Conservation (phyloP, 1,284 basidiomycete genomes). For the Violaceomyces palustris region DNA sequence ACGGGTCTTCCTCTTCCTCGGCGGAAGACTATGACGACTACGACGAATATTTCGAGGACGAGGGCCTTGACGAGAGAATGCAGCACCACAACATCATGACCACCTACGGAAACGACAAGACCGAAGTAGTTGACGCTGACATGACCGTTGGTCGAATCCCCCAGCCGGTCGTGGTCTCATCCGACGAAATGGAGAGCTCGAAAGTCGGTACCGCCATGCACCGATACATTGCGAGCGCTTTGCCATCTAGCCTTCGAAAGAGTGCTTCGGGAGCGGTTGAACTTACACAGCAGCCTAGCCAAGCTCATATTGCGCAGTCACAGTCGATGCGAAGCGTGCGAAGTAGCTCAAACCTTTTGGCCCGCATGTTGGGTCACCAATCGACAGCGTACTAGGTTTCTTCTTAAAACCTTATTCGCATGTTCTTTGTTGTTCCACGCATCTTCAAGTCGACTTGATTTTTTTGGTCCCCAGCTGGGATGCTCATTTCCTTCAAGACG, state of each 20-base stretch:
- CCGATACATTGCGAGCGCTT: constrained; percentile 34
- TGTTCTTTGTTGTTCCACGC: too few relatives aligned
- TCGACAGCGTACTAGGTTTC: constrained; percentile 22
- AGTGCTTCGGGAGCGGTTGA: constrained; percentile 29
- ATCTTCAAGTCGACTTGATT: too few relatives aligned
- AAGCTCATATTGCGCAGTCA: constrained; percentile 18
- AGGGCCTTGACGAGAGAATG: constrained; percentile 29
- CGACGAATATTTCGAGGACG: constrained; percentile 39
- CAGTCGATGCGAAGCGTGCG: constrained; percentile 35
- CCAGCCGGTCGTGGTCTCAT: constrained; percentile 3
- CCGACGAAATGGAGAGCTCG: constrained; percentile 17
- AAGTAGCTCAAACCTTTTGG: constrained; percentile 38
- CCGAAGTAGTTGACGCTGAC: background rate
- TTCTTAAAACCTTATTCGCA: too few relatives aligned
- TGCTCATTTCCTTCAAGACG: too few relatives aligned
- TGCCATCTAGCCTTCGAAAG: constrained; percentile 41
- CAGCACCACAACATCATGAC: constrained; percentile 14
- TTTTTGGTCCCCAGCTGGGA: too few relatives aligned
- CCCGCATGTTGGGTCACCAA: constrained; percentile 39
- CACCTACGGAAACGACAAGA: background rate
- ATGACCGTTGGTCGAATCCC: too few relatives aligned
- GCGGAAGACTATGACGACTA: constrained; percentile 46
- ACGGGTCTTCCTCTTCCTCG: constrained; percentile 46
- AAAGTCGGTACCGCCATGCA: constrained; percentile 36
- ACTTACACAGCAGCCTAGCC: constrained; percentile 31